Evolutionary conservation across 192 early-diverging fungal species (phyloP).

Genomic region (Polychytrium aggregatum): DNA sequence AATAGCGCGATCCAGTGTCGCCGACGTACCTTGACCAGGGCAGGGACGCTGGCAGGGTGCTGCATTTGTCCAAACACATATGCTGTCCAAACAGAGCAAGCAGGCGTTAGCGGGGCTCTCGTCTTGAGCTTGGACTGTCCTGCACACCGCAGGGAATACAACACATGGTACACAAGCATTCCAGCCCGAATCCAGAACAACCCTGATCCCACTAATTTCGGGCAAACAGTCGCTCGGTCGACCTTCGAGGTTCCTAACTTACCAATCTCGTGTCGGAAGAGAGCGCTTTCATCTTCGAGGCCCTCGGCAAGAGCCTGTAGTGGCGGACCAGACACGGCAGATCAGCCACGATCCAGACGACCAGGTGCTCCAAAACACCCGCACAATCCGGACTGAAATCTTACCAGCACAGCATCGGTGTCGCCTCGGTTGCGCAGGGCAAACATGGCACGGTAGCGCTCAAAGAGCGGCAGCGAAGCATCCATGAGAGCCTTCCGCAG

Average conservation of each 20-base stretch:
- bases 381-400: not conserved
- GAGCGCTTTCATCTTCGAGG: slow-evolving; percentile 60
- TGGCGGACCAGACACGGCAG: not conserved
- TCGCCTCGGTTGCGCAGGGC: slow-evolving; percentile 75
- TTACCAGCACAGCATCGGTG: slow-evolving; percentile 68
- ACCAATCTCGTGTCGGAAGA: slow-evolving; percentile 86
- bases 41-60: slow-evolving; percentile 78
- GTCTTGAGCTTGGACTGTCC: too few species aligned
- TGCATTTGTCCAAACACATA: slow-evolving; percentile 98
- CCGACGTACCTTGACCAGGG: slow-evolving; percentile 63
- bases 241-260: too few species aligned
- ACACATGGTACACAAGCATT: too few species aligned
- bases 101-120: too few species aligned
- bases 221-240: too few species aligned
- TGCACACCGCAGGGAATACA: too few species aligned
- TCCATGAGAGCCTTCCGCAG: slow-evolving; percentile 57
- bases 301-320: slow-evolving; percentile 79
- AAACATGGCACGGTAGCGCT: slow-evolving; percentile 88
- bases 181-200: too few species aligned
- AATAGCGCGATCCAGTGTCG: too few species aligned
- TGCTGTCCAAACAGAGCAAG: slow-evolving; percentile 24
- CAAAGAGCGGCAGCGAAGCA: slow-evolving; percentile 63
- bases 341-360: not conserved
- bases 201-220: too few species aligned
- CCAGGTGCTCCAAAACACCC: not conserved